Base-by-base conservation (phyloP, 768 basidiomycete genomes). In the Suillus brevipes region DNA sequence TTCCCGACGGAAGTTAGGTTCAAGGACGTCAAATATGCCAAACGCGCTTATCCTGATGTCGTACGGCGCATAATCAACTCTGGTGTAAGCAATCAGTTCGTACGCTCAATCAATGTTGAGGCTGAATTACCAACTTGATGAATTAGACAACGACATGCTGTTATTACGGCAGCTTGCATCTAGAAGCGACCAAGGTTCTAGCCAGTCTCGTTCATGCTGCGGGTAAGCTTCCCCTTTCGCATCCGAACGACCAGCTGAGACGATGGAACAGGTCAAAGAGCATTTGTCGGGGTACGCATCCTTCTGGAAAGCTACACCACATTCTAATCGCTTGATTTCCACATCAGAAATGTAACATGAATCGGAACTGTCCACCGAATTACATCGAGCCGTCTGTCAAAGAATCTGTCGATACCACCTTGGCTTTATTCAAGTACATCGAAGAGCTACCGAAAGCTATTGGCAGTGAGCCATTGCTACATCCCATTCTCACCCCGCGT, bases 401-500 rank as follows among this genome's bases (percentile, higher is more conserved):
- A 52, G 76, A 73, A 13, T 95, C 95, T 8, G 68, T 95, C 1
- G 71, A 73, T 0, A 83, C 83, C 56, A 96, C 95, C 0, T 74
- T 79, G 53, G 78, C 80, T 20, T 81, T 96, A 34, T 88, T 99
- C 67, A 64, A 80, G 0, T 78, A 96, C 78, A 89, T 97, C 71
- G 85, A 85, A 45, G 73, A 83, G 6, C 77, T 94, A 58, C 75
- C 84, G 3, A 72, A 75, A 12, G 70, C 77, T 28, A 67, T 71
- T 31, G 67, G 70, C 31, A 72, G 74, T 55, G 79, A 83, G 64
- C 82, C 86, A 2, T 86, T 96, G 8, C 90, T 99, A 12, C 91
- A 92, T 63, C 97, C 97, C 6, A 88, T 95, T 71, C 78, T 98
- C 50, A 98, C 97, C 0, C 97, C 97, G 16, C 91, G 97, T n/a